Conservation (phyloP, 2,329 filamentous ascomycete species). For the Tolypocladium nubicola region DNA sequence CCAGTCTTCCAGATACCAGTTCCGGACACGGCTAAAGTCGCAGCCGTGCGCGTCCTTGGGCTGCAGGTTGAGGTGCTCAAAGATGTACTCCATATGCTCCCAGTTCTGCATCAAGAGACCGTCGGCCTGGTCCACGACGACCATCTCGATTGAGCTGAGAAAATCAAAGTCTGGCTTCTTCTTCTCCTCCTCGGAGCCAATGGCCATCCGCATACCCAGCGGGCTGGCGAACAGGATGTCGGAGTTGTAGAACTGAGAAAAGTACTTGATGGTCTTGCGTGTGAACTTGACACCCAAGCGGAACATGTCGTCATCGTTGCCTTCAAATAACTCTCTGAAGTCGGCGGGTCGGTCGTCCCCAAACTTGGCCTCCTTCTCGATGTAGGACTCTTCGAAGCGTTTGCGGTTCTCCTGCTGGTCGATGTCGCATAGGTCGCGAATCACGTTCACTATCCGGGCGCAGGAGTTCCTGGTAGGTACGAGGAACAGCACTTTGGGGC, state of each 20-base stretch:
- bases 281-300: constrained; percentile 94
- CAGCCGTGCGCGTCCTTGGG: constrained; percentile 84
- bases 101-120: constrained; percentile 96
- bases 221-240: constrained; percentile 91
- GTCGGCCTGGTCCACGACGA: constrained; percentile 85
- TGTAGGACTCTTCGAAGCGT: constrained; percentile 78
- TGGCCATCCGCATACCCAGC: constrained; percentile 78
- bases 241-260: constrained; percentile 89
- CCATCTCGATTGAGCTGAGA: constrained; percentile 83
- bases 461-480: constrained; percentile 83
- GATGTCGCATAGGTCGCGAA: constrained; percentile 64
- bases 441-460: constrained; percentile 64
- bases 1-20: constrained; percentile 87
- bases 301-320: constrained; percentile 97
- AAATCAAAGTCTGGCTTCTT: constrained; percentile 72
- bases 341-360: constrained; percentile 70
- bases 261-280: constrained; percentile 89
- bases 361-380: constrained; percentile 53
- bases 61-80: constrained; percentile 82
- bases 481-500: constrained; percentile 86
- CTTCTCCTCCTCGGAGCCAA: constrained; percentile 62
- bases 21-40: constrained; percentile 82
- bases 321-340: constrained; percentile 80
- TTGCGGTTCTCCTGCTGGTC: constrained; percentile 95
- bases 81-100: constrained; percentile 89